phyloP scores from a whole-genome alignment of 2,329 filamentous ascomycete species.

The Aspergillus hiratsukae region DNA sequence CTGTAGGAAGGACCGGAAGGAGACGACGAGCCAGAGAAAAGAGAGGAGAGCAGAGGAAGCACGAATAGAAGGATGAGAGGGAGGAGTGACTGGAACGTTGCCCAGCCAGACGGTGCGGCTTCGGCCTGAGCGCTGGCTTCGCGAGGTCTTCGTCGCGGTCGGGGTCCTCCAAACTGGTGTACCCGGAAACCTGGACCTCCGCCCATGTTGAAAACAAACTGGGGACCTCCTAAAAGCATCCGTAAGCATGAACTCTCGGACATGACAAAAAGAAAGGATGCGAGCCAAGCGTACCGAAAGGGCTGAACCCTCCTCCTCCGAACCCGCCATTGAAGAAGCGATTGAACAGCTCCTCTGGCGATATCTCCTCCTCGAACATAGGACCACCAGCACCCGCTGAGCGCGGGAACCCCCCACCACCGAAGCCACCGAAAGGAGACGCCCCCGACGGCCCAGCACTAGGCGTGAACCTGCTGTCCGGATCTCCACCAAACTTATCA shows the following conservation, averaged over 20 bases:
- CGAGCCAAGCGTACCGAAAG: slow-evolving; percentile 53
- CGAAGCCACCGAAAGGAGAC: slow-evolving; percentile 43
- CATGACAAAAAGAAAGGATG: neutral
- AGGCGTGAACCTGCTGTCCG: slow-evolving; percentile 76
- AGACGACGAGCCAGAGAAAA: slow-evolving; percentile 60
- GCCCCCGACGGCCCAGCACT: slow-evolving; percentile 37
- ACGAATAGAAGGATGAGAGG: slow-evolving; percentile 88
- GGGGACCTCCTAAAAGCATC: slow-evolving; percentile 56
- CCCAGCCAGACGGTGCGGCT: slow-evolving; percentile 47
- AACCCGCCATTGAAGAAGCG: slow-evolving; percentile 83
- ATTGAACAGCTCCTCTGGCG: slow-evolving; percentile 93
- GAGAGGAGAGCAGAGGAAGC: slow-evolving; percentile 73
- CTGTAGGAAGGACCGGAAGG: slow-evolving; percentile 64
- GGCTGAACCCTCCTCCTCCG: slow-evolving; percentile 57
- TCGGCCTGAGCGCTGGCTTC: slow-evolving; percentile 54
- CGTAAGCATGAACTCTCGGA: slow-evolving; percentile 16
- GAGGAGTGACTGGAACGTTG: slow-evolving; percentile 67
- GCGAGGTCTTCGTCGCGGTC: slow-evolving; percentile 71
- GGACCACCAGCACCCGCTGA: slow-evolving; percentile 48
- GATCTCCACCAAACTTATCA: slow-evolving; percentile 86
- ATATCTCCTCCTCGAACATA: slow-evolving; percentile 87
- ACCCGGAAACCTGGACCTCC: slow-evolving; percentile 88
- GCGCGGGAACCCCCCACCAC: slow-evolving; percentile 46
- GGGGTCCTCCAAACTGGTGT: slow-evolving; percentile 85
- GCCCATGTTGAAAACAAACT: slow-evolving; percentile 93